Evolutionary conservation across 2,329 filamentous ascomycete genomes (phyloP).

Genomic region (Colletotrichum navitas): DNA sequence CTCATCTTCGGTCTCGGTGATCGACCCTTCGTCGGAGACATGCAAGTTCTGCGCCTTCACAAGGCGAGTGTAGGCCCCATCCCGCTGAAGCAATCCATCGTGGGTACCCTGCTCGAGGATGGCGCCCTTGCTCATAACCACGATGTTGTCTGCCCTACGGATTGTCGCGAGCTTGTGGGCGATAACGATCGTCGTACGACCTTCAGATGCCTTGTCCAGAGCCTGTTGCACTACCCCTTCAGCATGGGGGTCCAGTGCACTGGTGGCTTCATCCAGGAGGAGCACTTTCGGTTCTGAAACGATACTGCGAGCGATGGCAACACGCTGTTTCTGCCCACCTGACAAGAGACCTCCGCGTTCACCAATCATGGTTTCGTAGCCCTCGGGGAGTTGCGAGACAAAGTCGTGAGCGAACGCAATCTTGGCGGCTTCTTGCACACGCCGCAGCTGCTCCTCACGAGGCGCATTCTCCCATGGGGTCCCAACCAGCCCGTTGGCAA

Average conservation of each 20-base stretch:
- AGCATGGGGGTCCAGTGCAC: conserved; percentile 59
- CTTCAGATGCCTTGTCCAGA: conserved; percentile 63
- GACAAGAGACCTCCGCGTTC: conserved; percentile 71
- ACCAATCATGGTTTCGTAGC: conserved; percentile 70
- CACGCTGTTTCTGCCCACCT: conserved; percentile 74
- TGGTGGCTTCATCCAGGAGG: conserved; percentile 76
- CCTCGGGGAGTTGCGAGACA: conserved; percentile 59
- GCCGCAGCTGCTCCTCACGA: conserved; percentile 53
- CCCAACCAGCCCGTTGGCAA: conserved; percentile 60
- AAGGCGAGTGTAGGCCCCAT: conserved; percentile 64
- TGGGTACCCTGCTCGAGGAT: conserved; percentile 73
- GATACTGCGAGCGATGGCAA: conserved; percentile 67
- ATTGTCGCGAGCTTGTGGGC: conserved; percentile 70
- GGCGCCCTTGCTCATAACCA: conserved; percentile 69
- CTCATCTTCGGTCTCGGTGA: conserved; percentile 45
- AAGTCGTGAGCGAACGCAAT: conserved; percentile 63
- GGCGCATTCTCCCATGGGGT: conserved; percentile 45
- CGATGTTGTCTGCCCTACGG: conserved; percentile 71
- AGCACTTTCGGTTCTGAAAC: conserved; percentile 64
- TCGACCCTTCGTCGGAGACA: conserved; percentile 44
- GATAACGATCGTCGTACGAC: conserved; percentile 73
- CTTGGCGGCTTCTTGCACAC: conserved; percentile 58
- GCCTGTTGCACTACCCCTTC: conserved; percentile 66
- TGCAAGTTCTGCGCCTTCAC: conserved; percentile 58
- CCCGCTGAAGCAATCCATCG: conserved; percentile 61